Evolutionary conservation across 495 filamentous ascomycete species (phyloP).

Genomic region (Penicillium paradoxum): DNA sequence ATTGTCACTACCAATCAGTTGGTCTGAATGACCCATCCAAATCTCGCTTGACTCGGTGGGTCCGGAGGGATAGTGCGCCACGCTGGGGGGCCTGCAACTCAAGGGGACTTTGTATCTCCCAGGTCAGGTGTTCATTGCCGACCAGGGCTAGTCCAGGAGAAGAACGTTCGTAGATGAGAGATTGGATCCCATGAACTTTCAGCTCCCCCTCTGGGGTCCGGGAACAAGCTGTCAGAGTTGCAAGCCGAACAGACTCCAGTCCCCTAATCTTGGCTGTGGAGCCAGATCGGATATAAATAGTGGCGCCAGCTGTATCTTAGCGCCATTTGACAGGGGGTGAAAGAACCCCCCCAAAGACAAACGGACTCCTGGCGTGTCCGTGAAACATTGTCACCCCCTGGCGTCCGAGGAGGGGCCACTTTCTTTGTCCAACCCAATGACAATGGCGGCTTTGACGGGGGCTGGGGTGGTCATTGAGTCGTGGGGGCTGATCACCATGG

Average conservation of each 20-base stretch:
- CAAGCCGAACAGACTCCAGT: constrained; percentile 4
- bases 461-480: constrained; percentile 10
- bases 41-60: constrained; percentile 26
- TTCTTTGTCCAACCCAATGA: constrained; percentile 14
- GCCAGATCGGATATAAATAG: constrained; percentile 26
- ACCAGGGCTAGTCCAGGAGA: neutral
- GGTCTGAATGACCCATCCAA: constrained; percentile 22
- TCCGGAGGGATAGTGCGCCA: constrained; percentile 8
- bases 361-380: constrained; percentile 9
- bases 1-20: constrained; percentile 7
- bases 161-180: no score
- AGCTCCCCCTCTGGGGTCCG: neutral
- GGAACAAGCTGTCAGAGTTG: constrained; percentile 15
- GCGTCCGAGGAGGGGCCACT: constrained; percentile 14
- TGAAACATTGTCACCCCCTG: constrained; percentile 23
- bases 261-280: constrained; percentile 16
- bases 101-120: constrained; percentile 1
- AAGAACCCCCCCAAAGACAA: constrained; percentile 6
- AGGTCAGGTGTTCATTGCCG: neutral
- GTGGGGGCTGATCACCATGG: constrained; percentile 18
- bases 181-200: no score
- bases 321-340: constrained; percentile 12
- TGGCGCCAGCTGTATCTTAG: constrained; percentile 12
- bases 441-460: constrained; percentile 10
- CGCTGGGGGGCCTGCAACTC: constrained; percentile 5